A percentile compares a stretch with the other conserved stretches of the same genome.
phyloP scores from a whole-genome alignment of 345 rosid species.

The Lepidium africanum region DNA sequence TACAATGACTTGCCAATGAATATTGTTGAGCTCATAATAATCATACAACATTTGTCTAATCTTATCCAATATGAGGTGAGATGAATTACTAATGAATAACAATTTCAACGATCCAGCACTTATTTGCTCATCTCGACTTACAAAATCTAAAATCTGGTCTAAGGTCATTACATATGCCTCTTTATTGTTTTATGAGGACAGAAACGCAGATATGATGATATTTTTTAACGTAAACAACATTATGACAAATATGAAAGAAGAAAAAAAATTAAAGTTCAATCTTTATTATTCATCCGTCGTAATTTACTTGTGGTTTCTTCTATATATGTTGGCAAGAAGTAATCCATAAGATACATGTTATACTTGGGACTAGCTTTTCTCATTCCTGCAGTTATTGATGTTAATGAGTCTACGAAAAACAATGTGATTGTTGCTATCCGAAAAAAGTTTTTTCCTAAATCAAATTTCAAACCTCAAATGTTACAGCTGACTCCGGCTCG shows the following conservation, averaged over 20 bases:
- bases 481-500: constrained; percentile 59
- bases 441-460: not conserved
- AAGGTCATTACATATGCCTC: not conserved
- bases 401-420: not conserved
- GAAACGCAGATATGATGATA: not conserved
- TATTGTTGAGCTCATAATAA: too few species aligned
- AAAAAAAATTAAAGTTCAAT: not conserved
- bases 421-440: not conserved
- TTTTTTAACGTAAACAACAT: not conserved
- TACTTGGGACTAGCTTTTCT: not conserved
- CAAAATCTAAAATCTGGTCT: not conserved
- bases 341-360: not conserved
- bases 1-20: too few species aligned
- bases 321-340: not conserved
- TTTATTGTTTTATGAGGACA: not conserved
- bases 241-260: not conserved
- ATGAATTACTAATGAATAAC: not conserved
- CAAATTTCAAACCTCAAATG: constrained; percentile 42
- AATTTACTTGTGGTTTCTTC: not conserved
- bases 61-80: too few species aligned
- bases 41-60: too few species aligned
- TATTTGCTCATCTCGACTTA: not conserved
- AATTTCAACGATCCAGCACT: not conserved
- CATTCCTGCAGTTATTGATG: constrained; percentile 7
- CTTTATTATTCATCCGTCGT: not conserved